Conservation (phyloP, 164 flowering plant species). For the Santalum album region DNA sequence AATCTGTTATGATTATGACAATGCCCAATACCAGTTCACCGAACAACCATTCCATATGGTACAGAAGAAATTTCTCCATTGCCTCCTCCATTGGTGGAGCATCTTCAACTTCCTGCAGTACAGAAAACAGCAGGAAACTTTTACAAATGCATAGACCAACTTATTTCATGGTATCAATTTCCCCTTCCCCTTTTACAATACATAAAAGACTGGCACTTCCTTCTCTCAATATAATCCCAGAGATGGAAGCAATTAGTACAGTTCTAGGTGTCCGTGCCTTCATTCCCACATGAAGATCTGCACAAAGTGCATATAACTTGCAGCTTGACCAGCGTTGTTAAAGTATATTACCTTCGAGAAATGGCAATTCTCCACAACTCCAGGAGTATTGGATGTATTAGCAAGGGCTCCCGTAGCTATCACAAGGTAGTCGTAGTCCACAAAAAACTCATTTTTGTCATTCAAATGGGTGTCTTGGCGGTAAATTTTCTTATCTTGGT, state of each 20-base stretch:
- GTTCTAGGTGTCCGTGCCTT: too few species aligned
- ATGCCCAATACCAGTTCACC: conserved; percentile 97
- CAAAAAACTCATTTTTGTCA: conserved; percentile 51
- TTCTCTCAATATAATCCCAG: too few species aligned
- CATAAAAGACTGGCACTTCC: too few species aligned
- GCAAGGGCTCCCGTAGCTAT: conserved; percentile 76
- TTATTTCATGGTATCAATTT: neutral
- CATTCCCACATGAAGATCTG: too few species aligned
- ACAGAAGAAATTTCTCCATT: conserved; percentile 36
- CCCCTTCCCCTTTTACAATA: neutral
- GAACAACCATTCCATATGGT: conserved; percentile 93
- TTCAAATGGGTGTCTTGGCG: conserved; percentile 34
- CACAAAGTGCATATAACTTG: too few species aligned
- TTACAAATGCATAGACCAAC: neutral
- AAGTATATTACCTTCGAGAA: conserved; percentile 67
- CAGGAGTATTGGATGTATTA: conserved; percentile 90
- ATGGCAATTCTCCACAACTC: conserved; percentile 80
- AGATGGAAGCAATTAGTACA: too few species aligned
- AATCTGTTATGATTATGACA: conserved; percentile 73
- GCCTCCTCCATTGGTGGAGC: conserved; percentile 60
- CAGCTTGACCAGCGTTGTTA: too few species aligned
- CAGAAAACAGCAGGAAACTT: neutral
- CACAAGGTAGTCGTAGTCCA: conserved; percentile 90
- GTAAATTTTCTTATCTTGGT: conserved; percentile 63
- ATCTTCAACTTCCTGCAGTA: conserved; percentile 47